Percentiles rank a stretch among this genome's conserved stretches.
These are phyloP conservation scores for Candida sanyiensis DNA, from an alignment of 805 yeast genomes.

Conservation along the genomic window DNA sequence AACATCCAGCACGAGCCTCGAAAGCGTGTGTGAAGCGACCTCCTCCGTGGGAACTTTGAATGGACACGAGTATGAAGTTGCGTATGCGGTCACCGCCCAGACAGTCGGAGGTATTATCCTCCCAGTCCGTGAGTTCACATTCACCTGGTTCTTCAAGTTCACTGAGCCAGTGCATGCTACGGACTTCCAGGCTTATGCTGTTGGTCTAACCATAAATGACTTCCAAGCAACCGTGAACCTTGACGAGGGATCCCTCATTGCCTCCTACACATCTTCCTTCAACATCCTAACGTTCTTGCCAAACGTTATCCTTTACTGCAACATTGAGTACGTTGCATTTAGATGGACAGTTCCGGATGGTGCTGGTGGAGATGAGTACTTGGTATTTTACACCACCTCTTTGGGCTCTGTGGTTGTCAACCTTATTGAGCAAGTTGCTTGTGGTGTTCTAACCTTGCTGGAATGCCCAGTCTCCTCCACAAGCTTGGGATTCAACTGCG, in stretches of 20 bases:
- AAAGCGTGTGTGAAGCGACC: no score
- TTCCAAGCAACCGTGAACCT: constrained; percentile 14
- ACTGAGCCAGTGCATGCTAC: constrained; percentile 10
- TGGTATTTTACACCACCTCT: constrained; percentile 17
- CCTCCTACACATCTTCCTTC: constrained; percentile 8
- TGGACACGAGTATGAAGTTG: neutral
- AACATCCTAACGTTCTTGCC: constrained; percentile 3
- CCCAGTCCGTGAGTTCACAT: constrained; percentile 4
- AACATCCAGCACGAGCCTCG: neutral
- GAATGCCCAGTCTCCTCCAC: constrained; percentile 9
- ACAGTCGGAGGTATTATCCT: neutral
- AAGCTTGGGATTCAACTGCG: constrained; percentile 7
- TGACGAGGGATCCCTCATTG: constrained; percentile 14
- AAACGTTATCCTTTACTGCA: constrained; percentile 8
- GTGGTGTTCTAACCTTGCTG: constrained; percentile 7
- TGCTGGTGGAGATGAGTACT: constrained; percentile 6
- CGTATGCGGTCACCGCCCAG: neutral
- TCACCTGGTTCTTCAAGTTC: constrained; percentile 18
- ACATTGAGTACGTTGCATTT: constrained; percentile 13
- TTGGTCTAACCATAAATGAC: constrained; percentile 8
- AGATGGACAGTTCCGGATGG: constrained; percentile 3
- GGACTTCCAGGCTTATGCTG: constrained; percentile 5
- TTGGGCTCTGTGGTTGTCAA: constrained; percentile 11
- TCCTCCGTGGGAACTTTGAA: neutral
- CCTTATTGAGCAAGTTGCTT: constrained; percentile 1